These are phyloP conservation scores for Populus nigra DNA, from an alignment of 345 rosid species.

Conservation along the genomic window DNA sequence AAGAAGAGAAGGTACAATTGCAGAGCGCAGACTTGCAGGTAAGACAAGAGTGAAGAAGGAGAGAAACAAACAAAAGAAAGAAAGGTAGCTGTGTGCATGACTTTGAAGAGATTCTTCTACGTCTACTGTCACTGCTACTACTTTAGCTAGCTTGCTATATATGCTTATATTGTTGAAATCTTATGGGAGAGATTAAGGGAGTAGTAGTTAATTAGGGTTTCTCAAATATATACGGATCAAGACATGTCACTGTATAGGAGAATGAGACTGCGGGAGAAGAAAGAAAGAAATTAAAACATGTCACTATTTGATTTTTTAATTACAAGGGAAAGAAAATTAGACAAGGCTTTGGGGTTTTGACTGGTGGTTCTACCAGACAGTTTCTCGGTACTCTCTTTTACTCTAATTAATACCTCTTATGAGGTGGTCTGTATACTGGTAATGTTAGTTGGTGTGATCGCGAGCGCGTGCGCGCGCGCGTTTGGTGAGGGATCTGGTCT, in stretches of 20 bases:
- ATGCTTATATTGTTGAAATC: too few relatives aligned
- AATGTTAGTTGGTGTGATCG: background rate
- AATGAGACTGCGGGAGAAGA: background rate
- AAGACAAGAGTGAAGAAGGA: background rate
- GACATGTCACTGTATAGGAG: too few relatives aligned
- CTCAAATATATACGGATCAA: background rate
- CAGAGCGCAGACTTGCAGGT: conserved; percentile 31
- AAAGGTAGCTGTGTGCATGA: conserved; percentile 37
- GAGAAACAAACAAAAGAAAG: background rate
- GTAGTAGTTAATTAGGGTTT: background rate
- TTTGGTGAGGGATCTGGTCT: background rate
- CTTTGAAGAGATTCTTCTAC: conserved; percentile 33
- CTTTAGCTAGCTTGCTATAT: conserved; percentile 7
- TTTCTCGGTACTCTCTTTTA: conserved; percentile 1
- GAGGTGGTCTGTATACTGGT: background rate
- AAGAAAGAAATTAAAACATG: background rate
- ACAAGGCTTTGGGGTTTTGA: conserved; percentile 34
- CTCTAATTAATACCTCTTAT: too few relatives aligned
- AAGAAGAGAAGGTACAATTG: conserved; percentile 15
- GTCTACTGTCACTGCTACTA: background rate
- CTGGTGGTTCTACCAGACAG: conserved; percentile 93
- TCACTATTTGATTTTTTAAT: background rate
- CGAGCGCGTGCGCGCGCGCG: background rate
- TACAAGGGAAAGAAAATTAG: background rate
- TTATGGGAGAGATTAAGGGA: background rate